Base-by-base conservation (phyloP, 2,329 filamentous ascomycete species). In the Alternaria conjuncta region DNA sequence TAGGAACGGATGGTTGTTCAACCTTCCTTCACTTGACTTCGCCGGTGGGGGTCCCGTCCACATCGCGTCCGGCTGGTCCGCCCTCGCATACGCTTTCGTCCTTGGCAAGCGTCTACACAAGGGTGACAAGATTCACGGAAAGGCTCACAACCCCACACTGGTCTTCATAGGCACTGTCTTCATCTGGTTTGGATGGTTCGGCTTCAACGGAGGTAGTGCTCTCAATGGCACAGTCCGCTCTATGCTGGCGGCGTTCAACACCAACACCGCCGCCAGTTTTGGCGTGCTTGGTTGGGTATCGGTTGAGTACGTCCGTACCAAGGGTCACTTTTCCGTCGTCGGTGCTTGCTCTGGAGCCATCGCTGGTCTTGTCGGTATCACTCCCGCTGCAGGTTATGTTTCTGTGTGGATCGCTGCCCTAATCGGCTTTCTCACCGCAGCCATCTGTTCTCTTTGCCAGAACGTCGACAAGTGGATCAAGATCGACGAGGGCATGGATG, bases 131-230 rank as follows among this genome's bases (percentile, higher is more conserved):
- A 78, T 81, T 25, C 84, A 86, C 68, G 80, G 82, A 63, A 88
- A 86, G 74, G 85, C 88, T 2, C 88, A 90, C 73, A 90, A 89
- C 75, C 86, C 88, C 0, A 85, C 87, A 0, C 82, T 90, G 1
- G 87, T 90, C 68, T 88, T 88, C 68, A 82, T 90, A 3, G 88
- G 88, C 2, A 90, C 88, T 1, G 81, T 89, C 2, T 80, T 90
- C 44, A 89, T 90, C 64, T 90, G 88, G 88, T 89, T 90, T 63
- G 88, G 85, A 9, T 88, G 86, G 86, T 85, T 86, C 64, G 86
- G 86, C 2, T 88, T 88, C 76, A 88, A 88, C 72, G 86, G 86
- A 47, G 86, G 86, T 13, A 86, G 84, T 5, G 83, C 84, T 20
- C 80, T 87, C 21, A 70, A 68, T 53, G 67, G 64, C 10, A 83